Percentiles rank a stretch among this genome's conserved stretches.
phyloP scores from a whole-genome alignment of 305 asterid genomes.

The Solanum hybrid region DNA sequence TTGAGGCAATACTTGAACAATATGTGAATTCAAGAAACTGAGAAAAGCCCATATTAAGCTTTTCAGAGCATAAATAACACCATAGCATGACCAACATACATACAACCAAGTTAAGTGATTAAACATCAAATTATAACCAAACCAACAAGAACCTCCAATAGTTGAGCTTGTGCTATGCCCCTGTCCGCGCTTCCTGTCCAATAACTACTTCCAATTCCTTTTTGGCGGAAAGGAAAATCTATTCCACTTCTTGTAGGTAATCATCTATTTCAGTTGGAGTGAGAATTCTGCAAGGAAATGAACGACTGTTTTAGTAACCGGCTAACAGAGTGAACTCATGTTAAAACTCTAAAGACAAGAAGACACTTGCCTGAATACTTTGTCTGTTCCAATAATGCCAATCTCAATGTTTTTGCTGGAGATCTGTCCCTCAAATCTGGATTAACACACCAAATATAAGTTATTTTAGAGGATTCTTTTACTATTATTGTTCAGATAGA shows the following conservation, averaged over 20 bases:
- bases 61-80: neutral
- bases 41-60: neutral
- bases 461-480: neutral
- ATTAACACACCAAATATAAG: neutral
- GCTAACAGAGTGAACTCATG: neutral
- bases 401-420: conserved; percentile 91
- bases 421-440: conserved; percentile 80
- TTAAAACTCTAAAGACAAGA: neutral
- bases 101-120: neutral
- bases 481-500: neutral
- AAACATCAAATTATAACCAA: neutral
- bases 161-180: neutral
- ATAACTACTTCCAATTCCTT: neutral
- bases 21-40: neutral
- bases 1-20: neutral
- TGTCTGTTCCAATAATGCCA: conserved; percentile 80
- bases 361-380: conserved; percentile 44
- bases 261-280: conserved; percentile 34
- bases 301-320: neutral
- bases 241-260: conserved; percentile 38
- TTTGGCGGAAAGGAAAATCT: neutral
- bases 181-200: neutral
- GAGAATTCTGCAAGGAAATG: conserved; percentile 21
- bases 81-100: neutral
- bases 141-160: neutral